These are phyloP conservation scores for Crataegus laevigata DNA, from an alignment of 306 rosid species.

Conservation along the genomic window DNA sequence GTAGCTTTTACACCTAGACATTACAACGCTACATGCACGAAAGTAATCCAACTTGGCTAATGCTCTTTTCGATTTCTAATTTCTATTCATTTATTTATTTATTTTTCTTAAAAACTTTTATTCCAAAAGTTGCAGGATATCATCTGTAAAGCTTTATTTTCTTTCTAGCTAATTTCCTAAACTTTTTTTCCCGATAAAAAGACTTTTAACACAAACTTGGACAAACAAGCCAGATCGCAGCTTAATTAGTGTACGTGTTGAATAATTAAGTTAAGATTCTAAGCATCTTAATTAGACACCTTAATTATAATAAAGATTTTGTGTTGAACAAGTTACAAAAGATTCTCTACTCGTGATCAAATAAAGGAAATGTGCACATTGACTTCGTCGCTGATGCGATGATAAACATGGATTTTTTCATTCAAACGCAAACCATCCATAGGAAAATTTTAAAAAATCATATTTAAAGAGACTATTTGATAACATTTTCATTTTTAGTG, in stretches of 20 bases:
- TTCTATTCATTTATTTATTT: neutral
- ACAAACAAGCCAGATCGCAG: neutral
- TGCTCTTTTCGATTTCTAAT: neutral
- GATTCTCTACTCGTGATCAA: no score
- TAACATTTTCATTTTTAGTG: no score
- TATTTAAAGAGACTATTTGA: no score
- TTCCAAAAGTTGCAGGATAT: neutral
- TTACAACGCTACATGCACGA: neutral
- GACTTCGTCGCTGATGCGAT: neutral
- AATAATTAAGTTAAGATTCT: no score
- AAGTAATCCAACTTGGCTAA: neutral
- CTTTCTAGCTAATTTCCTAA: neutral
- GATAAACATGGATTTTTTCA: neutral
- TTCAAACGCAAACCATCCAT: no score
- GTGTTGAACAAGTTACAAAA: no score
- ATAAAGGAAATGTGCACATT: neutral
- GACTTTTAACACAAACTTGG: neutral
- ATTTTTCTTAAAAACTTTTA: neutral
- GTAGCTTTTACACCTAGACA: conserved; percentile 3
- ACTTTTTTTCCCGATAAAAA: neutral
- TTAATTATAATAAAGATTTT: no score
- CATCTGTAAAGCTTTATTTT: neutral
- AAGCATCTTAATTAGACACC: no score
- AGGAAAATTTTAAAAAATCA: no score
- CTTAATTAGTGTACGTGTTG: no score